Percentiles rank a stretch among this genome's conserved stretches.
These are phyloP conservation scores for Wolfiporia cocos DNA, from an alignment of 1,284 basidiomycete genomes.

Conservation along the genomic window DNA sequence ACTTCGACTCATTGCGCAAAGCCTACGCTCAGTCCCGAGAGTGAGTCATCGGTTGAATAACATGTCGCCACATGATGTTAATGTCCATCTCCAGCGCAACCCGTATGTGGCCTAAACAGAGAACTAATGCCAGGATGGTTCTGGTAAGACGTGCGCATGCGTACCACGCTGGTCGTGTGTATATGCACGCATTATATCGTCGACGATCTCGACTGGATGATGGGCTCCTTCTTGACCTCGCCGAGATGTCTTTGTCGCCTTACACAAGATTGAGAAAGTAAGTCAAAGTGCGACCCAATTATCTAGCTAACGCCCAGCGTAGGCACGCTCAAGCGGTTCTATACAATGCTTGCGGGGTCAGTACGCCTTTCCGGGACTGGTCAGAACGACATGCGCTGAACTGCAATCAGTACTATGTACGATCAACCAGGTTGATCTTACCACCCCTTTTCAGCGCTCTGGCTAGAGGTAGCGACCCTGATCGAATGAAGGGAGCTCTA, in stretches of 20 bases:
- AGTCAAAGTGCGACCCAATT: conserved; percentile 8
- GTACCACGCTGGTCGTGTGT: conserved; percentile 66
- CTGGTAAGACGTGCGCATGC: conserved; percentile 79
- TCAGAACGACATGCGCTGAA: background rate
- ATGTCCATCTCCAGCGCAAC: conserved; percentile 43
- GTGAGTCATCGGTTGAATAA: conserved; percentile 41
- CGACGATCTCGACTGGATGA: conserved; percentile 80
- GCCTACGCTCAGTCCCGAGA: conserved; percentile 64
- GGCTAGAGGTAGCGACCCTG: conserved; percentile 76
- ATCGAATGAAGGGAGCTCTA: conserved; percentile 93
- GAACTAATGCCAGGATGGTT: conserved; percentile 67
- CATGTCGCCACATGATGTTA: no score
- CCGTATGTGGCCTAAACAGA: conserved; percentile 68
- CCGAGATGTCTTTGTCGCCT: conserved; percentile 82
- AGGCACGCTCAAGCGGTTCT: conserved; percentile 74
- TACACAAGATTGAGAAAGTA: conserved; percentile 78
- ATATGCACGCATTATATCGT: conserved; percentile 80
- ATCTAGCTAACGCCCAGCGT: conserved; percentile 8
- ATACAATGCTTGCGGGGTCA: conserved; percentile 60
- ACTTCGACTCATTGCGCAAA: conserved; percentile 61
- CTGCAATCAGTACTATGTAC: conserved; percentile 63
- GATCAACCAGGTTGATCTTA: conserved; percentile 72
- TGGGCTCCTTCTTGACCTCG: conserved; percentile 68
- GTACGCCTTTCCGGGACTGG: conserved; percentile 18
- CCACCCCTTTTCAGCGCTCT: conserved; percentile 72